Base-by-base conservation (phyloP, 129 eudicot genomes). In the Saposhnikovia divaricata region DNA sequence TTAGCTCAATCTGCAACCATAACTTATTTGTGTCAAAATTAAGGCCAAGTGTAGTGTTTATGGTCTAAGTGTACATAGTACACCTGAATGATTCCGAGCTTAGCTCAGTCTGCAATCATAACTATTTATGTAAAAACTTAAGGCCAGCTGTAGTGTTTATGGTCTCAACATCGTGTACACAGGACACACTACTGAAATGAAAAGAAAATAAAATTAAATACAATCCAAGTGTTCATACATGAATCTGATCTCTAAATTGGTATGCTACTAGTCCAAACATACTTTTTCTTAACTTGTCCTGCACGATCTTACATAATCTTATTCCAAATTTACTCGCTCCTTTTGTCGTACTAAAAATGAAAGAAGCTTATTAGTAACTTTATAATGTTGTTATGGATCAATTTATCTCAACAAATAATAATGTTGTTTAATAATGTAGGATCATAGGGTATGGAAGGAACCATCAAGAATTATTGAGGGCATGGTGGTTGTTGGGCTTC, bases 401-500 rank as follows among this genome's bases (percentile, higher is more conserved):
- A 34, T 34, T 34, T 27, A 3, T 74, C 15, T 65, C 53, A 13
- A 19, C 25, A 53, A 0, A 4, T 34, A 19, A 7, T 4, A 28
- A 47, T 71, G 38, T 42, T 66, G 77, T n/a, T 75, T 6, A 75
- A 66, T 70, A 69, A 19, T 82, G 59, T 90, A 96, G 99, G 95
- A 96, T 75, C 97, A 92, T 66, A 88, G 90, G 85, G 87, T 89
- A 78, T 82, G 88, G 86, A 92, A 87, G 81, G 97, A 92, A 82
- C 99, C 98, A 63, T 89, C 99, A 27, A 92, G 86, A 85, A 91
- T 96, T 73, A 90, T 96, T 82, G 99, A 96, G 86, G 91, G 98
- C 90, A 86, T 96, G 91, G 99, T 92, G 65, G 94, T 96, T 84
- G 97, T 92, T 80, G 99, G 99, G 74, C 93, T 96, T 85, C 97